Base-by-base conservation (phyloP, 805 yeast genomes). In the Metschnikowia henanensis region DNA sequence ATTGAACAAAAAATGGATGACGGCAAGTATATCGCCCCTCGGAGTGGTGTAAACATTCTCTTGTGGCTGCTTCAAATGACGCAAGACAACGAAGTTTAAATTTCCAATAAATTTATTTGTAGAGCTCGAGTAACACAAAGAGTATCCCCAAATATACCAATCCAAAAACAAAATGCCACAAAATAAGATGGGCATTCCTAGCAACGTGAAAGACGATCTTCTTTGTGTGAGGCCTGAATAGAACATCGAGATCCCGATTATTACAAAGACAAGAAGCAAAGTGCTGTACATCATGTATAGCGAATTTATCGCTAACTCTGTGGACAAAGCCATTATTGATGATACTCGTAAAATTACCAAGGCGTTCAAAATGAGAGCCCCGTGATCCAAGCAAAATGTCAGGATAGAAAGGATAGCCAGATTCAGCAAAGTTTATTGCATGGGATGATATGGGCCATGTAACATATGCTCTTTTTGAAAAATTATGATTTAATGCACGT, bases 141-240 rank as follows among this genome's bases (percentile, higher is more conserved):
- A 69, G 44, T 71, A 71, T 5, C 76, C 65, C 75, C 74, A 69
- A 7, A 71, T 68, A 51, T 57, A 71, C 75, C 75, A 71, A 47
- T 71, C 76, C 16, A 71, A 41, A 28, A 67, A 51, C 4, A 69
- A 50, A 1, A 68, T 44, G 1, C 73, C 70, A 1, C 52, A 35
- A 15, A 70, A 38, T 13, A 68, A 35, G 6, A 62, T 16, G 6
- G 75, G 73, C 10, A 68, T 43, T 2, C 72, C 64, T 20, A 71
- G 55, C 66, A 70, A 66, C 5, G 73, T 61, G 29, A 71, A 54
- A 9, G 75, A 61, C 2, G 75, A 68, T 37, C 75, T 52, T 49
- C 75, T 50, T 45, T 71, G 76, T 7, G 69, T 70, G 30, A 71
- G 56, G 4, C 76, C 76, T 2, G 73, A 68, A 49, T 71, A 71